Base-by-base conservation (phyloP, 1,139 yeast species). In the Magnusiomyces sp. region DNA sequence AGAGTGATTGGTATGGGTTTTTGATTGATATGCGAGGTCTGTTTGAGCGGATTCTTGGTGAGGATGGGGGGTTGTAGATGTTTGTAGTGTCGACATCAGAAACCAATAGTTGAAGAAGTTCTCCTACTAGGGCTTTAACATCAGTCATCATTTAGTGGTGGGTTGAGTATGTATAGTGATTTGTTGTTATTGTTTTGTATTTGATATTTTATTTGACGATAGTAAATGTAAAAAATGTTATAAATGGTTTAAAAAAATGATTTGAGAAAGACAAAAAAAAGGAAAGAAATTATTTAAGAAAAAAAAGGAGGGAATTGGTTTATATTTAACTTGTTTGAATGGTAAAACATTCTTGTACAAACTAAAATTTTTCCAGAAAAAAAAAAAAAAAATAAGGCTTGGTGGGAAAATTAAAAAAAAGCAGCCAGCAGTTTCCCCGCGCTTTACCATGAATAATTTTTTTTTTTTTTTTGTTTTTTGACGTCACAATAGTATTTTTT, bases 71-170 rank as follows among this genome's bases (percentile, higher is more conserved):
- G 32, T 41, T 34, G 33, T 39, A 41, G 20, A 29, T 7, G n/a
- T 27, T 41, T 17, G 34, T 7, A 17, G 31, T n/a, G 14, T 41
- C 44, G 34, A 31, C 34, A 17, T 41, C 44, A 5, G 44, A 16
- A 14, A 41, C 46, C n/a, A 47, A 47, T 27, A 47, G 44, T 13
- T 43, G 46, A 29, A 39, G 40, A 2, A 47, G 40, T 11, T 47
- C 50, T 40, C 44, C 19, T n/a, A 43, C 47, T 4, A 47, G 44
- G 20, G 31, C 23, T 29, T 43, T 47, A 16, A 43, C 29, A 34
- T 43, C 44, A 14, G 44, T 29, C 45, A 46, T 46, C 16, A 14
- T 38, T 23, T 27, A 11, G n/a, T n/a, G n/a, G n/a, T n/a, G n/a
- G n/a, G n/a, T n/a, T 13, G 10, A 11, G 17, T 10, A 11, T 27